Conservation (phyloP, 2,329 filamentous ascomycete species). For the Paecilomyces dactylethromorphus region DNA sequence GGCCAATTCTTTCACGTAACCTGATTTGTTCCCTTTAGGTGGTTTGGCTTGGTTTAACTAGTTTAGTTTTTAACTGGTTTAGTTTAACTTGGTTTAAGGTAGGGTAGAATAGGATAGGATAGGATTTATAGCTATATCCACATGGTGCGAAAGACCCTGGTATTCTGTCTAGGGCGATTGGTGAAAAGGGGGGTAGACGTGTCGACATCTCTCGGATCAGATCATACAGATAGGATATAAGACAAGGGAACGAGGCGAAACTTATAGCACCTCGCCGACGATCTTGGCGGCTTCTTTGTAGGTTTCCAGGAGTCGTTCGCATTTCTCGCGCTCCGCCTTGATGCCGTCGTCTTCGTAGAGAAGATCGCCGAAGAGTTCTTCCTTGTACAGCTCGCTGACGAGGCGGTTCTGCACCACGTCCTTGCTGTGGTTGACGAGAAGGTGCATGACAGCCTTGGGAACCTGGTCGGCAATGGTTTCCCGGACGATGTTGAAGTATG, state of each 20-base stretch:
- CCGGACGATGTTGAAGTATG: conserved; percentile 98
- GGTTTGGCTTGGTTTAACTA: too few relatives aligned
- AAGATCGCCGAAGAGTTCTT: conserved; percentile 81
- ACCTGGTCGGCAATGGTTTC: conserved; percentile 99
- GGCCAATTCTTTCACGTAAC: background rate
- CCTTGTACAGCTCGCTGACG: conserved; percentile 92
- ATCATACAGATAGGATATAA: conserved; percentile 1
- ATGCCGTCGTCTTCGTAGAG: conserved; percentile 96
- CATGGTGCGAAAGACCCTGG: background rate
- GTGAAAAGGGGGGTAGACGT: background rate
- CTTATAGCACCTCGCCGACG: conserved; percentile 88
- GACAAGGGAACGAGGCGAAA: background rate
- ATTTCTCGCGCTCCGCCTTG: conserved; percentile 97
- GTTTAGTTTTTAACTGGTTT: too few relatives aligned
- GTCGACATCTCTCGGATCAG: conserved; percentile 1
- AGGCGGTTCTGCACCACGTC: conserved; percentile 96
- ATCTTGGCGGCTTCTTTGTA: conserved; percentile 98
- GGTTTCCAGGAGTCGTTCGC: conserved; percentile 87
- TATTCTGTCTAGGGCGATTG: background rate
- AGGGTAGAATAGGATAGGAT: too few relatives aligned
- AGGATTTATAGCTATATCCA: background rate
- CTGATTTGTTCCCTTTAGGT: background rate
- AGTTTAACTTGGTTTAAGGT: too few relatives aligned
- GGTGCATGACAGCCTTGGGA: conserved; percentile 97
- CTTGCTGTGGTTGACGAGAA: conserved; percentile 96